Percentiles rank a stretch among this genome's conserved stretches.
phyloP scores from a whole-genome alignment of 768 basidiomycete species.

The Lyophyllum semitale region DNA sequence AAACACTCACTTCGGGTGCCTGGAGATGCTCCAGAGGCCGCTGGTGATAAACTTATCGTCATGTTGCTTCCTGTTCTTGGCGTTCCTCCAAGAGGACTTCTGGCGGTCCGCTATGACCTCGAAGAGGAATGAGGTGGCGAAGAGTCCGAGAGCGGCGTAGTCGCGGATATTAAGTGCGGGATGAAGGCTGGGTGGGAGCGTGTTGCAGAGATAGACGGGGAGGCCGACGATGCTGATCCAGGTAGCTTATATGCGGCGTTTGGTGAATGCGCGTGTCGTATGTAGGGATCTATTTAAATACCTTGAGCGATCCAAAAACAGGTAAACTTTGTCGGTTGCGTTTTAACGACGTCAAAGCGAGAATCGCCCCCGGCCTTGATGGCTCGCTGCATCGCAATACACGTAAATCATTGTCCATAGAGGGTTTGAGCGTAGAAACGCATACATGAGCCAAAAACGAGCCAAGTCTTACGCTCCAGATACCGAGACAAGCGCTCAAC shows the following conservation, averaged over 20 bases:
- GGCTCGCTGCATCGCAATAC: constrained; percentile 24
- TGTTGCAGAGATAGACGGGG: constrained; percentile 67
- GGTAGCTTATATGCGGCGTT: constrained; percentile 39
- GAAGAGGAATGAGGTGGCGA: constrained; percentile 55
- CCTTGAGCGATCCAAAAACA: constrained; percentile 66
- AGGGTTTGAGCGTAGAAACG: not conserved
- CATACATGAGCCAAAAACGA: constrained; percentile 47
- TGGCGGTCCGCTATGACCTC: constrained; percentile 68
- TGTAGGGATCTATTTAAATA: constrained; percentile 15
- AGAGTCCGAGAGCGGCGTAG: constrained; percentile 54
- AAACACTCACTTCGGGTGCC: constrained; percentile 70
- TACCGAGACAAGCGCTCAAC: constrained; percentile 51
- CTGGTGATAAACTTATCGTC: constrained; percentile 68
- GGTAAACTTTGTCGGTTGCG: constrained; percentile 44
- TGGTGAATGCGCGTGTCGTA: not conserved
- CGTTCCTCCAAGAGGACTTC: constrained; percentile 62
- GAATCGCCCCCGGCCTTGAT: constrained; percentile 63
- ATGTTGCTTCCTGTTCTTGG: constrained; percentile 63
- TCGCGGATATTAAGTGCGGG: constrained; percentile 57
- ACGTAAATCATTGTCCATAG: not conserved
- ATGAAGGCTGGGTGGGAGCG: constrained; percentile 49
- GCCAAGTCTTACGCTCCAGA: constrained; percentile 69
- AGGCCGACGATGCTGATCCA: constrained; percentile 73
- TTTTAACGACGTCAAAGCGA: constrained; percentile 60
- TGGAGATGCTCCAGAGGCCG: constrained; percentile 66